Base-by-base conservation (phyloP, 768 basidiomycete species). In the Hygrophorus pudorinus region DNA sequence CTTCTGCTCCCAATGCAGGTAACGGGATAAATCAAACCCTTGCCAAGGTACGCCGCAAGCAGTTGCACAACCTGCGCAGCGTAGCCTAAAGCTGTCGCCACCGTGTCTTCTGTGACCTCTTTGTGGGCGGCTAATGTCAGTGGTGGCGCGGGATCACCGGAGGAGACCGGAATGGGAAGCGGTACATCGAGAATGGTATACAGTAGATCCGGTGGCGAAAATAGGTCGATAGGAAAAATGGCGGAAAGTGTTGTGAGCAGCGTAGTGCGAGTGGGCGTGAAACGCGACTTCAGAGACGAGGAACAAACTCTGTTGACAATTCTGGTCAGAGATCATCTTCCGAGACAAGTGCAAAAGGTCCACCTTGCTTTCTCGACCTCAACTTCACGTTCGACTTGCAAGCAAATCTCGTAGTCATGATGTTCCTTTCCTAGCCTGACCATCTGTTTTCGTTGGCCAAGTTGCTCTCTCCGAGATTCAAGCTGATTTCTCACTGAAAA, bases 1-100 rank as follows among this genome's bases (percentile, higher is more conserved):
- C 91, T 96, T 50, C 88, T 72, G 53, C 92, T 97, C 2, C 91
- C 93, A 39, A 88, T 73, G 61, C 79, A 92, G 14, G 85, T 90
- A 40, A 98, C 74, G 17, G 93, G 90, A 65, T 99, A 98, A 11
- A 86, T 73, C 33, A 98, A 63, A 17, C 72, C 68, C 48, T 80
- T 80, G 1, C 81, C 82, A 48, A 85, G 66, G 53, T 97, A 90
- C 27, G 75, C 73, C 0, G 90, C 80, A 37, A 98, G 70, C 5
- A 90, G 67, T 44, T 90, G 84, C 30, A 94, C 73, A 2, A 91
- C 75, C 56, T 96, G 84, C 1, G 89, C 93, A 1, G 81, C 85
- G 59, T 85, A 92, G 2, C 93, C 96, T 16, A 98, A 67, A 5
- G 94, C 88, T 11, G 89, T 87, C 0, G 96, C 90, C 8, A 92